Base-by-base conservation (phyloP, 2,329 filamentous ascomycete genomes). In the Amauroascus verrucosus region DNA sequence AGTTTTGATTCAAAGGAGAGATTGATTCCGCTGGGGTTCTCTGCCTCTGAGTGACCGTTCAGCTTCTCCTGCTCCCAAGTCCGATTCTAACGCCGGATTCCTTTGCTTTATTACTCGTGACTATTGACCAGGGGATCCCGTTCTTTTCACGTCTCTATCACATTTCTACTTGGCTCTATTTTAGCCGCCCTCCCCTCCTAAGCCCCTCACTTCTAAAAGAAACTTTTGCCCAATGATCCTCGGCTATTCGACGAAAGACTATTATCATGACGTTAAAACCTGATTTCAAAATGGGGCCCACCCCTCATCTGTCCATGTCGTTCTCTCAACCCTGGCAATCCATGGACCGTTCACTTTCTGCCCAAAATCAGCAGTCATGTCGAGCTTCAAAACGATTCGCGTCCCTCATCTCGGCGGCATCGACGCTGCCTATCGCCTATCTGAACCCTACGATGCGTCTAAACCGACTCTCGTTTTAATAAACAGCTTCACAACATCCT, bases 401-500 rank as follows among this genome's bases (percentile, higher is more conserved):
- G 74, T 78, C 40, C 68, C 75, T 38, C 75, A 77, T 59, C 66
- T 78, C 3, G 74, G 73, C 35, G 75, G 75, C 58, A 77, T 74
- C 55, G 65, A 70, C 8, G 76, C 69, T 37, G 71, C 70, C 22
- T 78, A 77, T 60, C 69, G 72, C 51, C 70, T 74, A 61, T 64
- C 72, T 53, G 64, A 69, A 54, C 40, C 59, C 11, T 68, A 75
- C 54, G 77, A 83, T 65, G 61, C 72, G 3, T 62, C 65, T 30
- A 78, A 78, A 59, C 76, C 76, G 3, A 79, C 76, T 0, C 63
- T 76, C 14, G 67, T 78, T 4, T 65, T 78, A 9, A 65, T 79
- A 54, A 77, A 79, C 59, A 72, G 70, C 24, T 77, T 79, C 64
- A 73, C 69, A 38, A 78, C 72, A n/a, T 69, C 71, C 0, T 68